phyloP scores from a whole-genome alignment of 306 rosid genomes.

The Dryas octopetala region DNA sequence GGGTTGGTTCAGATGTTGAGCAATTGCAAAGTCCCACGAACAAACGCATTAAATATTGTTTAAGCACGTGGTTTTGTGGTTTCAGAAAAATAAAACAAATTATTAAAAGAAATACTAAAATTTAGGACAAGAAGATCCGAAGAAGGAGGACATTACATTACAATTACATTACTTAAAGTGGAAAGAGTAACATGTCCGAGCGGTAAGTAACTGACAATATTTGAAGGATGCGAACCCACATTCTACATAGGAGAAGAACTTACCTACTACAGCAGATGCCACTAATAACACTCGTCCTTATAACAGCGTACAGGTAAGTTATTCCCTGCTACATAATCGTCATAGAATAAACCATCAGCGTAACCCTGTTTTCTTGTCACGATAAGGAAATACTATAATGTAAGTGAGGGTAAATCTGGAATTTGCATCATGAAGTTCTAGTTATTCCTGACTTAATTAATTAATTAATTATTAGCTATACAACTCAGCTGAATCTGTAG shows the following conservation, averaged over 20 bases:
- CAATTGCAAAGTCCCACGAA: background rate
- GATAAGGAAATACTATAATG: background rate
- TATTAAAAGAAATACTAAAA: background rate
- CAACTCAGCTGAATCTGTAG: too few relatives aligned
- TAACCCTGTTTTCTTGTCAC: too few relatives aligned
- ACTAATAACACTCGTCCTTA: too few relatives aligned
- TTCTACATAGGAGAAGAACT: too few relatives aligned
- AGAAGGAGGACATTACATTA: too few relatives aligned
- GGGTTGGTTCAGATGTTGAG: background rate
- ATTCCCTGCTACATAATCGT: too few relatives aligned
- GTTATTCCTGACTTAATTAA: background rate
- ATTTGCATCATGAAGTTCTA: background rate
- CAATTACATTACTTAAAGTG: background rate
- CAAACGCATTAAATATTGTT: background rate
- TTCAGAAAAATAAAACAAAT: background rate
- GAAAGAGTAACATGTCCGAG: too few relatives aligned
- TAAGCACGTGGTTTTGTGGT: background rate
- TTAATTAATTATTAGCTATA: background rate
- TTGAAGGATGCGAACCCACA: too few relatives aligned
- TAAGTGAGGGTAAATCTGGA: background rate
- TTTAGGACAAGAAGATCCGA: background rate
- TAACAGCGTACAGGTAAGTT: too few relatives aligned
- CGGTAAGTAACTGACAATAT: too few relatives aligned
- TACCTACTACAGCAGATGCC: too few relatives aligned
- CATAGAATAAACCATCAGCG: too few relatives aligned